These are phyloP conservation scores for Boletus pseudo-olivaceus DNA, from an alignment of 768 basidiomycete species.

Conservation along the genomic window DNA sequence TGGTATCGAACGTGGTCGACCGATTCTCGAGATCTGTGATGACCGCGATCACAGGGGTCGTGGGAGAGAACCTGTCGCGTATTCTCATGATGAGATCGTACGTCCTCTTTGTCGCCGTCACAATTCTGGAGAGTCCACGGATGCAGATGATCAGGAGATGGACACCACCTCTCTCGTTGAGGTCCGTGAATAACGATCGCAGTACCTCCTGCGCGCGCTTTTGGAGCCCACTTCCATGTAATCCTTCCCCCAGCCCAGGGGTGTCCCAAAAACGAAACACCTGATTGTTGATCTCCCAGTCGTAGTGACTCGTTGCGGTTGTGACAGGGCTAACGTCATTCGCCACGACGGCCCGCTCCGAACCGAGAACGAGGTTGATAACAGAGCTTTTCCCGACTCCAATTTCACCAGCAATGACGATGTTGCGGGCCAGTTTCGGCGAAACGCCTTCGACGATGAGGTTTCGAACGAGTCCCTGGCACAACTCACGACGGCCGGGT, in stretches of 20 bases:
- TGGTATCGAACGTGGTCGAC: constrained; percentile 8
- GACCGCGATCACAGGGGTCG: constrained; percentile 25
- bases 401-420: constrained; percentile 25
- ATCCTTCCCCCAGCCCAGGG: constrained; percentile 27
- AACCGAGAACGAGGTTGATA: constrained; percentile 25
- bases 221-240: constrained; percentile 14
- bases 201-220: constrained; percentile 19
- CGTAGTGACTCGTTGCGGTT: constrained; percentile 6
- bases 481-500: constrained; percentile 16
- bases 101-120: constrained; percentile 16
- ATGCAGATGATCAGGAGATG: constrained; percentile 29
- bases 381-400: constrained; percentile 31
- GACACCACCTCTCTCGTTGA: constrained; percentile 19
- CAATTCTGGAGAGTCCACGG: constrained; percentile 16
- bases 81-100: constrained; percentile 16
- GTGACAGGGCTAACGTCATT: constrained; percentile 21
- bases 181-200: constrained; percentile 19
- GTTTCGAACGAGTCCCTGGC: constrained; percentile 14
- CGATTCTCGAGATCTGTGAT: constrained; percentile 31
- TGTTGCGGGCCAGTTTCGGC: constrained; percentile 21
- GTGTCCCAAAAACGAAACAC: constrained; percentile 30
- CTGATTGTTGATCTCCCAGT: constrained; percentile 8
- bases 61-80: constrained; percentile 12
- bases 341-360: constrained; percentile 16
- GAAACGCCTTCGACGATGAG: constrained; percentile 18